Percentiles rank a stretch among this genome's conserved stretches.
phyloP scores from a whole-genome alignment of 2,329 filamentous ascomycete genomes.

The Fusarium odoratissimum region DNA sequence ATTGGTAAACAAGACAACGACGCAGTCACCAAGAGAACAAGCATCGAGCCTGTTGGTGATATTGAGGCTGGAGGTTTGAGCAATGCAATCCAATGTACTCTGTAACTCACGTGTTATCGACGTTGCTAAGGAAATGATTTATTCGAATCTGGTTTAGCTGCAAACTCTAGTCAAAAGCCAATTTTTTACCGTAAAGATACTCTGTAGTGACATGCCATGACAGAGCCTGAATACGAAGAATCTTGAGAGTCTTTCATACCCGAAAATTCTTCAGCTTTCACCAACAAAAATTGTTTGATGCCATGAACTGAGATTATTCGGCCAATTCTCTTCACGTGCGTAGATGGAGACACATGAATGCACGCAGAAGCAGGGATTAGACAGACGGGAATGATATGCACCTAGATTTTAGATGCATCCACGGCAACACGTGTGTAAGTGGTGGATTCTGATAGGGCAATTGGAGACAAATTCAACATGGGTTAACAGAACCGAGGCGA shows the following conservation, averaged over 20 bases:
- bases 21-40: neutral
- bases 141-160: conserved; percentile 26
- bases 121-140: conserved; percentile 29
- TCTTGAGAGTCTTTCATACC: neutral
- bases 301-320: neutral
- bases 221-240: neutral
- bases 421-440: conserved; percentile 33
- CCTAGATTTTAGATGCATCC: conserved; percentile 21
- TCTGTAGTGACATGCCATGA: neutral
- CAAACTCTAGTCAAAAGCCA: conserved; percentile 23
- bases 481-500: conserved; percentile 3
- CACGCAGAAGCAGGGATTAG: conserved; percentile 23
- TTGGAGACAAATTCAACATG: conserved; percentile 1
- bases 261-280: neutral
- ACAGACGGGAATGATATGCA: conserved; percentile 24
- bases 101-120: neutral
- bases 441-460: conserved; percentile 36
- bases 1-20: neutral
- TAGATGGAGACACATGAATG: conserved; percentile 26
- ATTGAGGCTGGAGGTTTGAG: conserved; percentile 6
- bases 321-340: conserved; percentile 26
- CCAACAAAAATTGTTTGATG: neutral
- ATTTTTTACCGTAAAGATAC: neutral
- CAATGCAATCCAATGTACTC: conserved; percentile 6
- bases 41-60: conserved; percentile 1